phyloP scores from a whole-genome alignment of 1,284 basidiomycete species.

The Ganoderma lucidum region DNA sequence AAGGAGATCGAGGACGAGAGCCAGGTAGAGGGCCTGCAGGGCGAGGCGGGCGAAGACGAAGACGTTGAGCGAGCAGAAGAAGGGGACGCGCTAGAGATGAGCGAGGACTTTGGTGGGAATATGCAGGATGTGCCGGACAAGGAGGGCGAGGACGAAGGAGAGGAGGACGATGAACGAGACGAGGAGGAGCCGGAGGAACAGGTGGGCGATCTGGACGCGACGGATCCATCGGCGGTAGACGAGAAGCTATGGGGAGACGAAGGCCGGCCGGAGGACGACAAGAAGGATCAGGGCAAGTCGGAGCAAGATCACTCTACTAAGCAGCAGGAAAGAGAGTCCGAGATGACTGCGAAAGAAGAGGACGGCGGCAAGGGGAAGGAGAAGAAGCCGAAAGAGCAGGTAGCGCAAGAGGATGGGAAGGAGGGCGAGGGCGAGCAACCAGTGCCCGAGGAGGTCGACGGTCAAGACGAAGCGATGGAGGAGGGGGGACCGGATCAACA shows the following conservation, averaged over 20 bases:
- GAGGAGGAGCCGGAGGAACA: conserved; percentile 81
- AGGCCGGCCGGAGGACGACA: conserved; percentile 55
- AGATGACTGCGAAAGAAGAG: conserved; percentile 83
- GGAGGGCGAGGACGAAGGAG: conserved; percentile 59
- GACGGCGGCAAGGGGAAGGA: conserved; percentile 45
- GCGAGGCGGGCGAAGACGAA: conserved; percentile 68
- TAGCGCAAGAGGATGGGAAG: conserved; percentile 45
- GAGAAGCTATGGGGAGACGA: conserved; percentile 98
- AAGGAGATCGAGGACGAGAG: conserved; percentile 95
- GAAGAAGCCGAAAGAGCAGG: conserved; percentile 47
- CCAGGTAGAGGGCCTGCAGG: conserved; percentile 93
- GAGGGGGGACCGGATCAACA: conserved; percentile 50
- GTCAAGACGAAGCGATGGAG: conserved; percentile 48
- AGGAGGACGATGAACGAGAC: conserved; percentile 63
- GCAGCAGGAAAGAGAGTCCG: conserved; percentile 58
- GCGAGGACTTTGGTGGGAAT: conserved; percentile 82
- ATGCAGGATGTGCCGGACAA: conserved; percentile 83
- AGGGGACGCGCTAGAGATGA: conserved; percentile 78
- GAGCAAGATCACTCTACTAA: conserved; percentile 62
- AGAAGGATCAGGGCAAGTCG: conserved; percentile 60
- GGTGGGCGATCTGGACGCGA: conserved; percentile 84
- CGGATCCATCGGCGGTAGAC: conserved; percentile 90
- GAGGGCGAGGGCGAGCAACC: conserved; percentile 44
- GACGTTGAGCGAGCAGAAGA: conserved; percentile 65
- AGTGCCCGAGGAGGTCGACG: conserved; percentile 43